Evolutionary conservation across 2,329 filamentous ascomycete species (phyloP).

Genomic region (Huntiella bhutanensis): DNA sequence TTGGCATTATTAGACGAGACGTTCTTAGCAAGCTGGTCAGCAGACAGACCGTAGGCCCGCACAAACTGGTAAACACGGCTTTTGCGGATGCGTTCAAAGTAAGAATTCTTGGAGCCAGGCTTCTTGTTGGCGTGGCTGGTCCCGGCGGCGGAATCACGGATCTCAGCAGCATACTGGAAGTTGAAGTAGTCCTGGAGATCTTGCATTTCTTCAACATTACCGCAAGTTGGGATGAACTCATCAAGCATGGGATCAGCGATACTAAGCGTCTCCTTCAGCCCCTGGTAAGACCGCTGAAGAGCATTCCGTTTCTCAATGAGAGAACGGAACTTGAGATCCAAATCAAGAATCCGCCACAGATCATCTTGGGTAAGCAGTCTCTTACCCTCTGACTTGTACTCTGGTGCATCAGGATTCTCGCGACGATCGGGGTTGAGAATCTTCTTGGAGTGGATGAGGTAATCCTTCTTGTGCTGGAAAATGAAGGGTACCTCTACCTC

Average conservation of each 20-base stretch:
- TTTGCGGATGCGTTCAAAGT: slow-evolving; percentile 70
- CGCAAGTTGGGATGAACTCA: slow-evolving; percentile 60
- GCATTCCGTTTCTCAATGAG: slow-evolving; percentile 81
- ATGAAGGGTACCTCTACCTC: slow-evolving; percentile 94
- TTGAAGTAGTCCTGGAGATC: slow-evolving; percentile 93
- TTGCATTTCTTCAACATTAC: slow-evolving; percentile 85
- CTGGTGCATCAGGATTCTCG: slow-evolving; percentile 50
- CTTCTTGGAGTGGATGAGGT: slow-evolving; percentile 76
- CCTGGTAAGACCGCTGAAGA: slow-evolving; percentile 60
- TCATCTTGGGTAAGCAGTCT: slow-evolving; percentile 85
- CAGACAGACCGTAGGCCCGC: slow-evolving; percentile 72
- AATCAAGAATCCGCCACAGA: slow-evolving; percentile 83
- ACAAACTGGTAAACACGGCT: slow-evolving; percentile 68
- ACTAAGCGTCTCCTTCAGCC: slow-evolving; percentile 40
- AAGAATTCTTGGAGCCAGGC: slow-evolving; percentile 60
- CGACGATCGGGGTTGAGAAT: slow-evolving; percentile 38
- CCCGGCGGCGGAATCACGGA: slow-evolving; percentile 58
- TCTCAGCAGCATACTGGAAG: slow-evolving; percentile 71
- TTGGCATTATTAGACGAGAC: slow-evolving; percentile 60
- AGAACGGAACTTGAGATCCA: slow-evolving; percentile 87
- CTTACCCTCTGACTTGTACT: slow-evolving; percentile 60
- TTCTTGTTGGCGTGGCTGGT: slow-evolving; percentile 50
- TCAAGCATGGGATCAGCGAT: slow-evolving; percentile 60
- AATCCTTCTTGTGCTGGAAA: slow-evolving; percentile 95
- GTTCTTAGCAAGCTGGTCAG: slow-evolving; percentile 77